A percentile compares a stretch with the other conserved stretches of the same genome.
These are phyloP conservation scores for Immersiporthe knoxdaviesiana DNA, from an alignment of 2,329 filamentous ascomycete species.

Conservation along the genomic window DNA sequence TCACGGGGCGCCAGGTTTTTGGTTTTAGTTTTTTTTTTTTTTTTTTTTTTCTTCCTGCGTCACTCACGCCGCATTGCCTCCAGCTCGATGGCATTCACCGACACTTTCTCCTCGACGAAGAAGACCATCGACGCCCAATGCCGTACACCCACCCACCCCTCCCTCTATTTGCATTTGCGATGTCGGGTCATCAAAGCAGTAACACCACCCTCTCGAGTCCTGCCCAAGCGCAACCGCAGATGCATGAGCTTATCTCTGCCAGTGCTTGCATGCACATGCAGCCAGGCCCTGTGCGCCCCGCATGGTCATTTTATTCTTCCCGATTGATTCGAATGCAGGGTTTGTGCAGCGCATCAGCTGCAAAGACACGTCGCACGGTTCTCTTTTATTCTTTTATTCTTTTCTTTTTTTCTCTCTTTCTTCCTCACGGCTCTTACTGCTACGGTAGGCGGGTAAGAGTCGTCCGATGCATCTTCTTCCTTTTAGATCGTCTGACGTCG, in stretches of 20 bases:
- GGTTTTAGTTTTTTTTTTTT: no score
- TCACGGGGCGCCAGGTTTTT: not conserved
- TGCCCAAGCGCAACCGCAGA: not conserved
- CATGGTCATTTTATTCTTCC: slow-evolving; percentile 1
- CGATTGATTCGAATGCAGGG: not conserved
- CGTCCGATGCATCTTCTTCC: not conserved
- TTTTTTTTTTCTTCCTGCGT: no score
- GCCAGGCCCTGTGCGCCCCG: slow-evolving; percentile 2
- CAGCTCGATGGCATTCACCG: slow-evolving; percentile 4
- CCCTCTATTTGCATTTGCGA: not conserved
- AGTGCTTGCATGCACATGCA: slow-evolving; percentile 6
- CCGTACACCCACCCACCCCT: not conserved
- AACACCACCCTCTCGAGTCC: not conserved
- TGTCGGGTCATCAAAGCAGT: not conserved
- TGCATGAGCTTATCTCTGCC: slow-evolving; percentile 3
- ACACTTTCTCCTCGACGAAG: slow-evolving; percentile 1
- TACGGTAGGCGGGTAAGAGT: not conserved
- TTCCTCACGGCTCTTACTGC: not conserved
- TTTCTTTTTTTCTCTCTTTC: not conserved
- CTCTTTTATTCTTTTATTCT: not conserved
- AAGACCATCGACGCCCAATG: slow-evolving; percentile 6
- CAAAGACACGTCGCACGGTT: slow-evolving; percentile 3
- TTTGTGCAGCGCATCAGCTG: slow-evolving; percentile 1
- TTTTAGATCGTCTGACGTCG: not conserved
- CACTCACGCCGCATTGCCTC: not conserved